Evolutionary conservation across 108 stramenopile species (phyloP).

Genomic region (Aurantiochytrium sp.): DNA sequence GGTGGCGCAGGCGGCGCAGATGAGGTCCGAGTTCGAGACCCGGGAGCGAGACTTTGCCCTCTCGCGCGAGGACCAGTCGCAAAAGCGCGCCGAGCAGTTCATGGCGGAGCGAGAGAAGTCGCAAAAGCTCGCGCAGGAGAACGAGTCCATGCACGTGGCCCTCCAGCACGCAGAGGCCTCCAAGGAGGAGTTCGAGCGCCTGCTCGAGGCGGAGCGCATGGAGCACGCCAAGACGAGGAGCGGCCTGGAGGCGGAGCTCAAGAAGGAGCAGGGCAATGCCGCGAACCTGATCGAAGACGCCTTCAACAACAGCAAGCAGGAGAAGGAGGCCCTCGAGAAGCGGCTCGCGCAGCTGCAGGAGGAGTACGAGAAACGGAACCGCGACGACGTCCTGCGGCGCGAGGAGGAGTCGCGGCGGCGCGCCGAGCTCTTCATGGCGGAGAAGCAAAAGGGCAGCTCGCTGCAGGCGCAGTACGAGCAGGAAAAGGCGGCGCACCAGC

Average conservation of each 20-base stretch:
- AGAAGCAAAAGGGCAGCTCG: constrained; percentile 2
- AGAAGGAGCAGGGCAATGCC: background rate
- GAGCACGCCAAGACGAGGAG: background rate
- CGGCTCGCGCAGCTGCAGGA: constrained; percentile 15
- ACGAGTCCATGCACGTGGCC: background rate
- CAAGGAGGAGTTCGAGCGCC: background rate
- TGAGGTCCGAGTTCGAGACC: background rate
- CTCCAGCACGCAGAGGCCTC: constrained; percentile 26
- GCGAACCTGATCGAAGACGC: constrained; percentile 25
- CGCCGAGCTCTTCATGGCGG: constrained; percentile 11
- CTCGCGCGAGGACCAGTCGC: constrained; percentile 10
- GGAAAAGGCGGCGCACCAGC: background rate
- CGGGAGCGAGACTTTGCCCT: constrained; percentile 21
- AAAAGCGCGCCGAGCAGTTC: constrained; percentile 26
- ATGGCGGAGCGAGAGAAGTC: constrained; percentile 26
- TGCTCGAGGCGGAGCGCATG: background rate
- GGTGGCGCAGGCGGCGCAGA: background rate
- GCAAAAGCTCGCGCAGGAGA: constrained; percentile 9
- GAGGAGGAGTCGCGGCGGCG: background rate
- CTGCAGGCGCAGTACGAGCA: constrained; percentile 25
- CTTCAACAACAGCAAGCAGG: constrained; percentile 10
- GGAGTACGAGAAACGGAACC: constrained; percentile 3
- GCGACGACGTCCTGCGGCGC: constrained; percentile 19
- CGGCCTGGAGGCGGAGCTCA: constrained; percentile 1
- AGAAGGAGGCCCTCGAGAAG: constrained; percentile 26